phyloP scores from a whole-genome alignment of 805 yeast species.

The Metschnikowia proteae region DNA sequence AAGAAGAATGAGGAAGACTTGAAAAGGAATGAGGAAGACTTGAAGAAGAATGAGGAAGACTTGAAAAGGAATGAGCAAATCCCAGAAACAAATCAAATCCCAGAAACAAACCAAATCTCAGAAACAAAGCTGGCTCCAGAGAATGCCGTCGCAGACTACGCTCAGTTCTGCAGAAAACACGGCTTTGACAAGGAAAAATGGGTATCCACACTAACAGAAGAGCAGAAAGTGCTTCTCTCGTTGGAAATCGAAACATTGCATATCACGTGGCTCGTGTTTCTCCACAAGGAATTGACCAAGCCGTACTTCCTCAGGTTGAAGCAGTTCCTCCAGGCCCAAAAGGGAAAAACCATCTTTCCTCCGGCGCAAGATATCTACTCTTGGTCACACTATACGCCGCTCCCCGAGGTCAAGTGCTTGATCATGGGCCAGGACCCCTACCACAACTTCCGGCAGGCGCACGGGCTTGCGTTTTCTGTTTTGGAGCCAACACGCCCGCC shows the following conservation, averaged over 20 bases:
- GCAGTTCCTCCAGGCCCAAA: constrained; percentile 52
- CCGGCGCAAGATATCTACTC: constrained; percentile 75
- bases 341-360: constrained; percentile 66
- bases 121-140: background rate
- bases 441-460: constrained; percentile 90
- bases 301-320: constrained; percentile 80
- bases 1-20: too few relatives aligned
- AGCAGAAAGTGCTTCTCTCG: constrained; percentile 48
- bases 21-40: too few relatives aligned
- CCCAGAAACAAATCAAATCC: background rate
- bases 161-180: constrained; percentile 9
- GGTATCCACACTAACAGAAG: constrained; percentile 45
- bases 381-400: constrained; percentile 85
- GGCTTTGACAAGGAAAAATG: constrained; percentile 51
- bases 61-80: too few relatives aligned
- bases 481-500: constrained; percentile 72
- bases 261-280: constrained; percentile 69
- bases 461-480: constrained; percentile 93
- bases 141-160: background rate
- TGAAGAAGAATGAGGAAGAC: too few relatives aligned
- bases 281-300: constrained; percentile 71
- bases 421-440: constrained; percentile 96
- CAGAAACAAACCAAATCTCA: background rate
- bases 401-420: constrained; percentile 67
- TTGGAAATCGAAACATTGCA: constrained; percentile 72